Percentiles rank a stretch among this genome's conserved stretches.
Conservation (phyloP, 2,329 filamentous ascomycete species). For the Aspergillus vadensis region DNA sequence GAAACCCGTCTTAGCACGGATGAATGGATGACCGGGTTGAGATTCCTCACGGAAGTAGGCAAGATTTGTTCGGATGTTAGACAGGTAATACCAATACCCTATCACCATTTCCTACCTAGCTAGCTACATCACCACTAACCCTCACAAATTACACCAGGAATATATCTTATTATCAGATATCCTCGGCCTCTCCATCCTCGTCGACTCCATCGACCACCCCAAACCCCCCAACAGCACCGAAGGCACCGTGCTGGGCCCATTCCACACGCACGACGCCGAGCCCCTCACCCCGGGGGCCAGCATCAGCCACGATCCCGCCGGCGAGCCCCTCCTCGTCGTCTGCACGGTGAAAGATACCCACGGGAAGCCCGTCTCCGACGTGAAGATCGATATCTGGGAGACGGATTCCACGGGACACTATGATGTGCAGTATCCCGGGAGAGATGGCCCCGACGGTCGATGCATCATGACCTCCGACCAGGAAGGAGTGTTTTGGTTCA, state of each 20-base stretch:
- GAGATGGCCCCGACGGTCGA: conserved; percentile 68
- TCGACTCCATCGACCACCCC: conserved; percentile 82
- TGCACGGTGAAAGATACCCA: conserved; percentile 68
- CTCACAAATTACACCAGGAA: conserved; percentile 51
- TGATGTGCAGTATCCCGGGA: conserved; percentile 73
- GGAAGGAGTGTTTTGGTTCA: conserved; percentile 80
- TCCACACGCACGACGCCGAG: conserved; percentile 78
- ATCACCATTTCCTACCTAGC: too few species aligned
- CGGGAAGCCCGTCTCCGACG: conserved; percentile 64
- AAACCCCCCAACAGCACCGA: conserved; percentile 71
- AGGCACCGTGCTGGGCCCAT: conserved; percentile 78
- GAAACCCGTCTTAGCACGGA: conserved; percentile 74
- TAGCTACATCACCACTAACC: too few species aligned
- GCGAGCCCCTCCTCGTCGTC: conserved; percentile 70
- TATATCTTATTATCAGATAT: conserved; percentile 77
- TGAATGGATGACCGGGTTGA: conserved; percentile 76
- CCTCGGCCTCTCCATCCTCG: conserved; percentile 74
- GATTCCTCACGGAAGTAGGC: conserved; percentile 71
- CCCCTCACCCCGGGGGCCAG: conserved; percentile 54
- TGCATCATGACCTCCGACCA: conserved; percentile 70
- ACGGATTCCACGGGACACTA: conserved; percentile 79
- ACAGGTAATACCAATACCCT: conserved; percentile 49
- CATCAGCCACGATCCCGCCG: conserved; percentile 70
- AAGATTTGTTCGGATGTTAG: conserved; percentile 74
- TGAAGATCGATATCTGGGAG: conserved; percentile 82